These are phyloP conservation scores for Termitomyces sp. DNA, from an alignment of 1,284 basidiomycete species.

Conservation along the genomic window DNA sequence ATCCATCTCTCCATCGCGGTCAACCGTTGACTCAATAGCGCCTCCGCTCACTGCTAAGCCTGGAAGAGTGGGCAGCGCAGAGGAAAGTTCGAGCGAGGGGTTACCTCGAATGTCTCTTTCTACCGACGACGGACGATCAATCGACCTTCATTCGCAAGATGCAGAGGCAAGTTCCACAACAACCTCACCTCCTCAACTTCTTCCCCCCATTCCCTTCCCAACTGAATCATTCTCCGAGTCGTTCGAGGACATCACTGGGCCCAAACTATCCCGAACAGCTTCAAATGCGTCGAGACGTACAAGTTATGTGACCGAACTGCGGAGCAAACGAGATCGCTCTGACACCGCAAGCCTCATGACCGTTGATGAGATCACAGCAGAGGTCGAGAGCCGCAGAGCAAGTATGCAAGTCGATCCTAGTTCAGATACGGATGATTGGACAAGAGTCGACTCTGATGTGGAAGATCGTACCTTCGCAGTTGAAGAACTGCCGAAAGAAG, in stretches of 20 bases:
- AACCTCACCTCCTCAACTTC: slow-evolving; percentile 49
- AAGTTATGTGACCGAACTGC: slow-evolving; percentile 74
- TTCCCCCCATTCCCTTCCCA: slow-evolving; percentile 79
- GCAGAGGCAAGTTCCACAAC: slow-evolving; percentile 29
- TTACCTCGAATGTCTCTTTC: slow-evolving; percentile 71
- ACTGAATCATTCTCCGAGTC: slow-evolving; percentile 77
- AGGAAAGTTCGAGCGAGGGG: slow-evolving; percentile 33
- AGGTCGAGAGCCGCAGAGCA: slow-evolving; percentile 80
- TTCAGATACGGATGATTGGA: slow-evolving; percentile 64
- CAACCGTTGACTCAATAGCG: slow-evolving; percentile 44
- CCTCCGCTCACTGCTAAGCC: slow-evolving; percentile 41
- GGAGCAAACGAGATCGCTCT: slow-evolving; percentile 76
- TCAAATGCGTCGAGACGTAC: slow-evolving; percentile 63
- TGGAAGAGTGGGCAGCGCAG: slow-evolving; percentile 19
- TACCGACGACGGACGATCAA: slow-evolving; percentile 57
- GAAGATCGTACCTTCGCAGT: slow-evolving; percentile 31
- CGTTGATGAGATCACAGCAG: slow-evolving; percentile 96
- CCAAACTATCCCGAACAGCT: slow-evolving; percentile 33
- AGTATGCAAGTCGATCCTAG: slow-evolving; percentile 44
- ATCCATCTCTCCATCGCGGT: slow-evolving; percentile 42
- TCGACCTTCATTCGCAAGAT: slow-evolving; percentile 50
- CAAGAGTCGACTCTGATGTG: slow-evolving; percentile 47
- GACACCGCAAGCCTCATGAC: slow-evolving; percentile 92
- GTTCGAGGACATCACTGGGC: slow-evolving; percentile 50
- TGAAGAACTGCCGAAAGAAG: slow-evolving; percentile 27